A percentile compares a stretch with the other conserved stretches of the same genome.
These are phyloP conservation scores for Paraphaeosphaeria sporulosa DNA, from an alignment of 2,329 filamentous ascomycete species.

Conservation along the genomic window DNA sequence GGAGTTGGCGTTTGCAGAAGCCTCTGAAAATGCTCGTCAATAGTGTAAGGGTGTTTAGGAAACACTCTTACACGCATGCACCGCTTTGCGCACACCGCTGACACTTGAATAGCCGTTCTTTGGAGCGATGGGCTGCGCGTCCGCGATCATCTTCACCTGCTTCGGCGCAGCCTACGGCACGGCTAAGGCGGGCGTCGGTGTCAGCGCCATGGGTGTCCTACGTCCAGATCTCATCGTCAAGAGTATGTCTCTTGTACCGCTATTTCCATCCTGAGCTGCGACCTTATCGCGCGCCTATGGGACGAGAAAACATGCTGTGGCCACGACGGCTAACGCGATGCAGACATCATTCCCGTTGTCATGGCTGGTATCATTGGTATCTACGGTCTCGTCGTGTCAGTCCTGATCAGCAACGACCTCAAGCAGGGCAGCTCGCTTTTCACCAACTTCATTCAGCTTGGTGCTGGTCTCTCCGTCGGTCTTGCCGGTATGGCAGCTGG, in stretches of 20 bases:
- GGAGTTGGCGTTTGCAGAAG: no score
- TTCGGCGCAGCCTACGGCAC: conserved; percentile 98
- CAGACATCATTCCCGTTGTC: conserved; percentile 99
- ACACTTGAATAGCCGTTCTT: conserved; percentile 76
- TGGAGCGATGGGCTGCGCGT: conserved; percentile 95
- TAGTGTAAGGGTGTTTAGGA: no score
- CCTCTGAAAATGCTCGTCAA: no score
- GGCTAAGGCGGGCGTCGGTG: conserved; percentile 98
- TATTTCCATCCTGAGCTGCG: not conserved
- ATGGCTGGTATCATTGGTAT: conserved; percentile 99
- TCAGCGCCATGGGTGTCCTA: conserved; percentile 97
- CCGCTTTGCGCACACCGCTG: conserved; percentile 22
- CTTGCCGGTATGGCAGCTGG: conserved; percentile 92
- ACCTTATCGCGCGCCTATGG: not conserved
- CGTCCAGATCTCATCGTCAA: conserved; percentile 98
- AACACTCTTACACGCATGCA: no score
- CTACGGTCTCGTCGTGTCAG: conserved; percentile 67
- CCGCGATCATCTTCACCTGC: conserved; percentile 95
- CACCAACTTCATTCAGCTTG: conserved; percentile 62
- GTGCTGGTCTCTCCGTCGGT: conserved; percentile 66
- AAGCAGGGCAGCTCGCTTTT: conserved; percentile 57
- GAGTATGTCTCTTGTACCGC: conserved; percentile 71
- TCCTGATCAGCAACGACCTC: conserved; percentile 63
- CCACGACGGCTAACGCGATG: conserved; percentile 20
- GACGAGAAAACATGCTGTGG: not conserved